phyloP scores from a whole-genome alignment of 2,329 filamentous ascomycete species.

The Balansia obtecta region DNA sequence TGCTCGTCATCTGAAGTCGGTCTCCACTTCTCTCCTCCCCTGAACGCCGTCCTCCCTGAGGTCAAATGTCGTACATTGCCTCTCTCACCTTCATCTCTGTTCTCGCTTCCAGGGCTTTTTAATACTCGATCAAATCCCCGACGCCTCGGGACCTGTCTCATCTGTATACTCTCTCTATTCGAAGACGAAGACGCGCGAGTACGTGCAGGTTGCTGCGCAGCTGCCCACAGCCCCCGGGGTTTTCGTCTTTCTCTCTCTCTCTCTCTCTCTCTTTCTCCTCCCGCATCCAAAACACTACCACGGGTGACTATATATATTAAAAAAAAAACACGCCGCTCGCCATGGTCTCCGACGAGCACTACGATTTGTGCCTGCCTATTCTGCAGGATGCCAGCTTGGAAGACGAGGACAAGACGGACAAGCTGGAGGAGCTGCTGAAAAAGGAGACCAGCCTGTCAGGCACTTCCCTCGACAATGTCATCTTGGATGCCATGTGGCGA shows the following conservation, averaged over 20 bases:
- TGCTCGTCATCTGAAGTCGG: neutral
- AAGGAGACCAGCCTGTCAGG: conserved; percentile 67
- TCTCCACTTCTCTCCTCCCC: neutral
- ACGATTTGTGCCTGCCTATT: conserved; percentile 81
- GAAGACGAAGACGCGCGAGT: neutral
- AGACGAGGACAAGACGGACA: conserved; percentile 92
- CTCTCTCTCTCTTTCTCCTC: neutral
- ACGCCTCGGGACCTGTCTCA: neutral
- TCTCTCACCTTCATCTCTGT: neutral
- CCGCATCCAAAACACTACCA: neutral
- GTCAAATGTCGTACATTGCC: neutral
- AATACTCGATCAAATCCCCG: neutral
- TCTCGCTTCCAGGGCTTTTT: neutral
- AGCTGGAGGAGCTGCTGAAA: conserved; percentile 73
- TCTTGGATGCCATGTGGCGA: conserved; percentile 84
- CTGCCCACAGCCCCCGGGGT: neutral
- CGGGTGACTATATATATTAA: neutral
- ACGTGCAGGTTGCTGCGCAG: neutral
- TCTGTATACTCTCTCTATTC: neutral
- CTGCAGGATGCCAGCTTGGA: conserved; percentile 72
- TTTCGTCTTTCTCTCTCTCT: neutral
- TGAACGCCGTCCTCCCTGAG: neutral
- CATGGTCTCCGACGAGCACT: conserved; percentile 90
- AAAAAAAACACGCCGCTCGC: conserved; percentile 13
- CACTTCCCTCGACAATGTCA: conserved; percentile 71